Conservation (phyloP, 805 yeast genomes). For the Brettanomyces custersianus region DNA sequence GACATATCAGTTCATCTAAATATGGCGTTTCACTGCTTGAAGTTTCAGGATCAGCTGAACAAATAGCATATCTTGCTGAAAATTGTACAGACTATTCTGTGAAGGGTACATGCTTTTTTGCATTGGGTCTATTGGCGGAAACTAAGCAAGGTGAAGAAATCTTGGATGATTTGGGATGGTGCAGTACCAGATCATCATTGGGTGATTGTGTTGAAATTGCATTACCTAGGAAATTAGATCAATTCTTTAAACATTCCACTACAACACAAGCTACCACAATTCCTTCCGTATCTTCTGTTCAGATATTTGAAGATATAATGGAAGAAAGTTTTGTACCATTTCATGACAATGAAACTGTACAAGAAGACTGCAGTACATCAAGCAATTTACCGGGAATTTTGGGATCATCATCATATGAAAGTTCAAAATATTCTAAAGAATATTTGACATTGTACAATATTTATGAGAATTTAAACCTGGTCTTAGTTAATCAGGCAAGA, state of each 20-base stretch:
- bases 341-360: slow-evolving; percentile 6
- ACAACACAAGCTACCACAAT: slow-evolving; percentile 3
- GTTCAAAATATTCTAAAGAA: slow-evolving; percentile 13
- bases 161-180: slow-evolving; percentile 77
- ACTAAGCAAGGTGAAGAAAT: slow-evolving; percentile 79
- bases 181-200: slow-evolving; percentile 34
- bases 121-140: slow-evolving; percentile 62
- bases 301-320: slow-evolving; percentile 15
- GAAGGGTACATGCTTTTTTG: slow-evolving; percentile 70
- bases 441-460: slow-evolving; percentile 17
- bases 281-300: slow-evolving; percentile 7
- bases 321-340: slow-evolving; percentile 22
- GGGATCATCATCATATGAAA: slow-evolving; percentile 9
- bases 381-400: slow-evolving; percentile 9
- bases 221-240: slow-evolving; percentile 16
- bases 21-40: slow-evolving; percentile 59
- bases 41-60: slow-evolving; percentile 34
- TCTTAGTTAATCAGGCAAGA: slow-evolving; percentile 21
- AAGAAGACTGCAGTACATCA: slow-evolving; percentile 3
- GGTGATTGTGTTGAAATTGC: slow-evolving; percentile 28
- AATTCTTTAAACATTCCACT: slow-evolving; percentile 10
- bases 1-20: slow-evolving; percentile 67
- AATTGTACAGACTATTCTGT: slow-evolving; percentile 47
- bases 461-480: slow-evolving; percentile 20
- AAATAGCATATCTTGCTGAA: slow-evolving; percentile 42